Base-by-base conservation (phyloP, 2,329 filamentous ascomycete species). In the Myriosclerotinia duriaeana region DNA sequence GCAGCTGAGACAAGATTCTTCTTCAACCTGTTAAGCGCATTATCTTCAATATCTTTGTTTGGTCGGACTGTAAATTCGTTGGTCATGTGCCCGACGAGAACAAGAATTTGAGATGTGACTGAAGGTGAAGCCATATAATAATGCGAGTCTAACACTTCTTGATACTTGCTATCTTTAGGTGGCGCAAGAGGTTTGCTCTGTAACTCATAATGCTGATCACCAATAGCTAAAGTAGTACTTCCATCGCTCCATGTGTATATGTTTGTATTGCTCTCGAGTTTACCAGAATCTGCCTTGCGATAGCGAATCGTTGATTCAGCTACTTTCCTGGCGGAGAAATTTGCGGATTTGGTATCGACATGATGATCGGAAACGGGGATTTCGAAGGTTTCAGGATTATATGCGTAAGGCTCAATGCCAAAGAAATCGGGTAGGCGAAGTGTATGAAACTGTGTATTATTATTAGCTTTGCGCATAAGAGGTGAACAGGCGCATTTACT, bases 201-300 rank as follows among this genome's bases (percentile, higher is more conserved):
- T 55, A 93, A 83, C 74, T 92, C 89, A 80, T 89, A 93, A 73
- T 93, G 90, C 70, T 88, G 87, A 67, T 86, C 87, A 17, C 90
- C 91, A 34, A 93, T 82, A n/a, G 89, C 86, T 34, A 94, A 80
- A 14, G 90, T 93, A 20, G 91, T 80, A 5, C 89, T 92, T 38
- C 91, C 91, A 74, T 94, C 91, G 69, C 88, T 92, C 91, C 91
- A 94, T 71, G 85, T 85, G 74, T 91, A 86, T 40, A 94, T 80
- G 69, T 88, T 85, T 2, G 91, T 85, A 75, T 94, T 94, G 74
- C 90, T 93, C 75, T 90, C 86, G 15, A 93, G 81, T 69, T 87
- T 80, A 59, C 84, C 83, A 1, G 83, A 83, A 12, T 87, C 82
- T 67, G 91, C 87, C 73, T 84, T 86, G 64, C 89, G 86, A 78